Percentiles rank a stretch among this genome's conserved stretches.
These are phyloP conservation scores for Schizophyllum amplum DNA, from an alignment of 1,284 basidiomycete genomes.

Conservation along the genomic window DNA sequence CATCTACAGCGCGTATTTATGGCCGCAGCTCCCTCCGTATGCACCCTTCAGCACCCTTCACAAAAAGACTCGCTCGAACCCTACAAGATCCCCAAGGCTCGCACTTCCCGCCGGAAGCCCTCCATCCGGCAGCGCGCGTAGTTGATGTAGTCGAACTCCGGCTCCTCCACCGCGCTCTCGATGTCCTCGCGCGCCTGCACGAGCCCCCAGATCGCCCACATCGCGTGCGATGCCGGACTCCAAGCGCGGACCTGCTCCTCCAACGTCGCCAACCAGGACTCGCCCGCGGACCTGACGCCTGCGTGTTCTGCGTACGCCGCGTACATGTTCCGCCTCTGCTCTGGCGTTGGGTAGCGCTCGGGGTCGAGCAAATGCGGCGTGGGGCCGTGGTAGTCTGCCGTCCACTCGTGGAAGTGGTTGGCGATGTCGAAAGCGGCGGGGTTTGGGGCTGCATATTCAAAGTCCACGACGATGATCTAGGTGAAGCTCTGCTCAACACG, in stretches of 20 bases:
- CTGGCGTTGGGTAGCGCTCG: conserved; percentile 63
- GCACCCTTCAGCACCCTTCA: too few relatives aligned
- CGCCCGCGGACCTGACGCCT: conserved; percentile 23
- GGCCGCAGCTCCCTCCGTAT: too few relatives aligned
- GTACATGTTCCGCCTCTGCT: conserved; percentile 79
- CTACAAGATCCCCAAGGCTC: conserved; percentile 33
- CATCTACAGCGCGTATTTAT: too few relatives aligned
- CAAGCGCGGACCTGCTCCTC: conserved; percentile 77
- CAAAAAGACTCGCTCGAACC: too few relatives aligned
- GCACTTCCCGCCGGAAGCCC: conserved; percentile 51
- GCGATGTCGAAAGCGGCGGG: conserved; percentile 89
- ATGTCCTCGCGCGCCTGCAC: conserved; percentile 83
- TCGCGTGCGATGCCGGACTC: conserved; percentile 82
- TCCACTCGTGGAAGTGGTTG: conserved; percentile 96
- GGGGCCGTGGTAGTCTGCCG: conserved; percentile 76
- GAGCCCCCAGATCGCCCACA: conserved; percentile 91
- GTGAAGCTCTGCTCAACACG: conserved; percentile 2
- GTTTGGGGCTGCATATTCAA: conserved; percentile 89
- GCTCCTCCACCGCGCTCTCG: conserved; percentile 44
- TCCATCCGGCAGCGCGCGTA: conserved; percentile 63
- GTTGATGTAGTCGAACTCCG: conserved; percentile 73
- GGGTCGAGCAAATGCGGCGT: conserved; percentile 69
- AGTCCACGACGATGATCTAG: conserved; percentile 90
- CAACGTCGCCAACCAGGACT: conserved; percentile 35
- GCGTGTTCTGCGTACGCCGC: conserved; percentile 65